phyloP scores from a whole-genome alignment of 805 yeast genomes.

The Starmerella potacharoeniae region DNA sequence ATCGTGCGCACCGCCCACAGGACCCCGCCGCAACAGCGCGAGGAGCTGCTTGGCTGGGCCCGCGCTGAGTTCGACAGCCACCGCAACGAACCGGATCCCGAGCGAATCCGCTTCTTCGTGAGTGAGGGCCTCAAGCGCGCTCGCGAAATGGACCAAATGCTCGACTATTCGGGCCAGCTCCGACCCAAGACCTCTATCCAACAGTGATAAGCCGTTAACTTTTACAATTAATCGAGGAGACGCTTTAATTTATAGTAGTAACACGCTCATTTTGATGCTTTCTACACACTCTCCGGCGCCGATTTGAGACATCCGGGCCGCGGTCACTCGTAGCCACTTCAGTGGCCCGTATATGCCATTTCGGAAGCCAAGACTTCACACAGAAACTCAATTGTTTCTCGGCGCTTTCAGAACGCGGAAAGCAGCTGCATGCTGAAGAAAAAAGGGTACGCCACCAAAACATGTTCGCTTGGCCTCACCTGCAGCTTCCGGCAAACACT shows the following conservation, averaged over 20 bases:
- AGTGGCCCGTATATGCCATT: too few species aligned
- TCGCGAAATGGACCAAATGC: conserved; percentile 24
- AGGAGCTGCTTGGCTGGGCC: conserved; percentile 29
- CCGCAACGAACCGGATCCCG: conserved; percentile 25
- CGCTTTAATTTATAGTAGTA: background rate
- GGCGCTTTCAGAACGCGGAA: too few species aligned
- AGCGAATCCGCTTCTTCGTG: conserved; percentile 26
- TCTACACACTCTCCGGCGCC: too few species aligned
- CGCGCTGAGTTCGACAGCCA: conserved; percentile 27
- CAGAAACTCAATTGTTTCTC: too few species aligned
- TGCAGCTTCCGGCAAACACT: too few species aligned
- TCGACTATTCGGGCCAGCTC: conserved; percentile 7
- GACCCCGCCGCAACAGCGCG: conserved; percentile 20
- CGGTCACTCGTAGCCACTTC: too few species aligned
- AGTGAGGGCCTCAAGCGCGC: conserved; percentile 29
- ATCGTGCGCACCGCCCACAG: conserved; percentile 27
- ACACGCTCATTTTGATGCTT: too few species aligned
- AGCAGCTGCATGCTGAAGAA: too few species aligned
- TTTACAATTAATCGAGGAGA: background rate
- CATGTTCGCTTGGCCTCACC: too few species aligned
- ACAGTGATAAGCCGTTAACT: background rate
- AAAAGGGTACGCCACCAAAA: too few species aligned
- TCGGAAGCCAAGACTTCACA: too few species aligned
- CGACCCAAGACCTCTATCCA: background rate
- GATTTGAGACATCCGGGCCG: too few species aligned